phyloP scores from a whole-genome alignment of 2,329 filamentous ascomycete genomes.

The Penicillium decumbens region DNA sequence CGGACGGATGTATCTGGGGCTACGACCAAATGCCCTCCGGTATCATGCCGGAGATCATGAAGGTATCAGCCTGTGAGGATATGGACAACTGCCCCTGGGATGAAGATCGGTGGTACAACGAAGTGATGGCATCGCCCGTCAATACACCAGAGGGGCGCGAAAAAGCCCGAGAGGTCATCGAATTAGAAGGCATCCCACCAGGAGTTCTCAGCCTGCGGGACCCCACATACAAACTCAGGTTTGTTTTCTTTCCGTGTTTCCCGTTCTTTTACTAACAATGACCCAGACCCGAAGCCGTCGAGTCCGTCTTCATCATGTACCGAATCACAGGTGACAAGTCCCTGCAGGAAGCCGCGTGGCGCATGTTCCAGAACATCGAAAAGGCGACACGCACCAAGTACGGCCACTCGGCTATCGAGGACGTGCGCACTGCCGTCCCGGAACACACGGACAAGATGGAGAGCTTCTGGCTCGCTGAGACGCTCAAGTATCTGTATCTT shows the following conservation, averaged over 20 bases:
- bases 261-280: neutral
- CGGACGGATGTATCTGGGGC: slow-evolving; percentile 59
- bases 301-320: slow-evolving; percentile 59
- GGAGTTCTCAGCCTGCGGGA: slow-evolving; percentile 28
- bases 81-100: slow-evolving; percentile 50
- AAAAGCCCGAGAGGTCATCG: slow-evolving; percentile 20
- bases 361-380: slow-evolving; percentile 48
- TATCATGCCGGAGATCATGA: slow-evolving; percentile 59
- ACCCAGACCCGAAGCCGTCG: slow-evolving; percentile 53
- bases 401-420: slow-evolving; percentile 42
- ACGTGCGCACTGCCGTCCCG: slow-evolving; percentile 35
- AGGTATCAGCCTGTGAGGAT: slow-evolving; percentile 49
- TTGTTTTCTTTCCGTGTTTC: neutral
- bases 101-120: slow-evolving; percentile 41
- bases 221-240: slow-evolving; percentile 32
- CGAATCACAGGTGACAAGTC: slow-evolving; percentile 54
- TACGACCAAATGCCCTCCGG: slow-evolving; percentile 55
- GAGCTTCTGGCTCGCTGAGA: slow-evolving; percentile 46
- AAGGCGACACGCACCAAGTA: slow-evolving; percentile 42
- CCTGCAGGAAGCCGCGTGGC: slow-evolving; percentile 46
- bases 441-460: slow-evolving; percentile 40
- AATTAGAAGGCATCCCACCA: slow-evolving; percentile 23
- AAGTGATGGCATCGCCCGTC: slow-evolving; percentile 21
- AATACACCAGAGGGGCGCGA: slow-evolving; percentile 15
- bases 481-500: slow-evolving; percentile 45